Percentiles rank a stretch among this genome's conserved stretches.
phyloP scores from a whole-genome alignment of 106 monocot species.

The Dioscorea dumetorum region DNA sequence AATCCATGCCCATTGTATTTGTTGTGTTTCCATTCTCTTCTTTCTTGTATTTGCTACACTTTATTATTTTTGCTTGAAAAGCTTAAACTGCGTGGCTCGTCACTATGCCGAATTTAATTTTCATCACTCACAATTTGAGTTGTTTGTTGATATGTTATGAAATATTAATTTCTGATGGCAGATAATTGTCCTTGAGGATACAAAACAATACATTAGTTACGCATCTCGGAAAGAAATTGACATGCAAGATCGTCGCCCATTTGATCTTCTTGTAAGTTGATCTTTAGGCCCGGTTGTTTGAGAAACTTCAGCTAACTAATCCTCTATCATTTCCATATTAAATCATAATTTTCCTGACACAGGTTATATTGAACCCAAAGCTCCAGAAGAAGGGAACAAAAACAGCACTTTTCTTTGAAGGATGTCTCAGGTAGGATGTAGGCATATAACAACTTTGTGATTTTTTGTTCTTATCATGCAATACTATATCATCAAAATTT shows the following conservation, averaged over 20 bases:
- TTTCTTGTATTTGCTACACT: no score
- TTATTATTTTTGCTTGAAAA: not conserved
- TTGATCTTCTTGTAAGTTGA: conserved; percentile 78
- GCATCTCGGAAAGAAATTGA: conserved; percentile 52
- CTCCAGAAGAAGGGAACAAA: conserved; percentile 59
- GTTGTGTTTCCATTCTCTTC: no score
- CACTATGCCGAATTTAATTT: not conserved
- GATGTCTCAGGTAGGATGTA: conserved; percentile 73
- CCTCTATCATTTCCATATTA: conserved; percentile 6
- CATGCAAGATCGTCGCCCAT: conserved; percentile 80
- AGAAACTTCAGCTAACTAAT: not conserved
- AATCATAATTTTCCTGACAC: conserved; percentile 14
- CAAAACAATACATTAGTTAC: conserved; percentile 85
- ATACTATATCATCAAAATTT: not conserved
- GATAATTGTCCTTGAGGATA: conserved; percentile 97
- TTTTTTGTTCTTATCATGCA: not conserved
- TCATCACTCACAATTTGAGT: not conserved
- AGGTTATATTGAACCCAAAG: conserved; percentile 88
- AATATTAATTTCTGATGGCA: conserved; percentile 8
- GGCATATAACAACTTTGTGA: not conserved
- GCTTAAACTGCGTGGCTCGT: no score
- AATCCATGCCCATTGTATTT: no score
- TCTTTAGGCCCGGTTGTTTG: not conserved
- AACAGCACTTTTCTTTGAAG: conserved; percentile 88
- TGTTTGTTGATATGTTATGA: not conserved